Percentiles rank a stretch among this genome's conserved stretches.
Evolutionary conservation across 202 grass and related monocot species (phyloP).

Genomic region (Panicum virgatum): DNA sequence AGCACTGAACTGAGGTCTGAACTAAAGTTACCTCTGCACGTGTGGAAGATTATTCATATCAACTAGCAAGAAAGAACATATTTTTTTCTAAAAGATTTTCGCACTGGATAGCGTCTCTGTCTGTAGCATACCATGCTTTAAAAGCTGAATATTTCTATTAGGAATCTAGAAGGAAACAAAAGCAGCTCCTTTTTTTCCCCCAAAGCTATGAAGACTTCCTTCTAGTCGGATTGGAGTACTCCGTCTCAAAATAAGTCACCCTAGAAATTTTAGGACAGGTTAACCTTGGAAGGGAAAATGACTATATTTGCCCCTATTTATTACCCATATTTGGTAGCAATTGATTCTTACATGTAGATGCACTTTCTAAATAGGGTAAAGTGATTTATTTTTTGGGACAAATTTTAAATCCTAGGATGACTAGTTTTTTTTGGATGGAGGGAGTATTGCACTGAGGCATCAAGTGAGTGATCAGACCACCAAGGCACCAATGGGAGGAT

Average conservation of each 20-base stretch:
- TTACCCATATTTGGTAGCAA: too few relatives aligned
- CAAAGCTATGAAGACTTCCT: constrained; percentile 20
- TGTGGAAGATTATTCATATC: constrained; percentile 1
- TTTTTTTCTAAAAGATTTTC: not conserved
- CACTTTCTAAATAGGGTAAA: too few relatives aligned
- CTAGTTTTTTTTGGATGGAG: too few relatives aligned
- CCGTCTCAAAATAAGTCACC: too few relatives aligned
- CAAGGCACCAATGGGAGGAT: not conserved
- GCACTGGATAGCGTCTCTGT: not conserved
- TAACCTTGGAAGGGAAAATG: too few relatives aligned
- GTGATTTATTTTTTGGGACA: too few relatives aligned
- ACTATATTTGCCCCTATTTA: too few relatives aligned
- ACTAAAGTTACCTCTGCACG: not conserved
- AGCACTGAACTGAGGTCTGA: not conserved
- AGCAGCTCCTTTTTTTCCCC: not conserved
- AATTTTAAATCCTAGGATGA: too few relatives aligned
- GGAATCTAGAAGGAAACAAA: constrained; percentile 13
- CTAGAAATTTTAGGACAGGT: too few relatives aligned
- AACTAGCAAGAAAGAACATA: not conserved
- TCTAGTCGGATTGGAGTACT: too few relatives aligned
- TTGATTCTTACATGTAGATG: too few relatives aligned
- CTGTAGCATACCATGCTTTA: not conserved
- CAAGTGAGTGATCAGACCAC: not conserved
- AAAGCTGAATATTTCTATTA: not conserved
- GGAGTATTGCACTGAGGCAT: too few relatives aligned